These are phyloP conservation scores for Aspergillus ellipticus DNA, from an alignment of 495 filamentous ascomycete genomes.

Conservation along the genomic window DNA sequence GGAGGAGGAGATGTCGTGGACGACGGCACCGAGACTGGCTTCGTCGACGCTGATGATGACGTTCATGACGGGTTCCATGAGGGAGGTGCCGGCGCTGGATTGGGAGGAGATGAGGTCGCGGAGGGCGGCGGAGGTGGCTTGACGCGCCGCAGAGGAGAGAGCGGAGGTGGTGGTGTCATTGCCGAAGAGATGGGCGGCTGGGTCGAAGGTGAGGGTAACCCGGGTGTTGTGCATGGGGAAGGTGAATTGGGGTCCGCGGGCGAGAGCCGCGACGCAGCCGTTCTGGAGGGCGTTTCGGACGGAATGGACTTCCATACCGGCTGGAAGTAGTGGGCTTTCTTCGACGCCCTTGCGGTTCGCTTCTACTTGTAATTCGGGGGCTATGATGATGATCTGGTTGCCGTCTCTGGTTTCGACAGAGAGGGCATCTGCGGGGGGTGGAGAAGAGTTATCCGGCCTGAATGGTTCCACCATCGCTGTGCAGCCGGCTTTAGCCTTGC, in stretches of 20 bases:
- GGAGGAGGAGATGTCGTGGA: conserved; percentile 79
- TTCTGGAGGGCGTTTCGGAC: conserved; percentile 67
- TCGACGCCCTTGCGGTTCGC: conserved; percentile 33
- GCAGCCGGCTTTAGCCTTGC: conserved; percentile 72
- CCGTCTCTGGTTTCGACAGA: conserved; percentile 35
- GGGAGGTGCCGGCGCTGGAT: conserved; percentile 40
- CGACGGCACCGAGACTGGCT: conserved; percentile 73
- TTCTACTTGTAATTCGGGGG: conserved; percentile 40
- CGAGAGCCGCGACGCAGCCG: conserved; percentile 78
- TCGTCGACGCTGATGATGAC: conserved; percentile 83
- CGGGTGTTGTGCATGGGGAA: conserved; percentile 71
- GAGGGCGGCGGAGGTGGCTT: conserved; percentile 65
- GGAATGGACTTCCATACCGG: conserved; percentile 51
- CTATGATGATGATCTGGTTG: conserved; percentile 59
- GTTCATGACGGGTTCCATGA: conserved; percentile 93
- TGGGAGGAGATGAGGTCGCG: conserved; percentile 39
- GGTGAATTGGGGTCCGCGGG: conserved; percentile 72
- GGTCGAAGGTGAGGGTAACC: conserved; percentile 66
- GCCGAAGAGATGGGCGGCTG: conserved; percentile 60
- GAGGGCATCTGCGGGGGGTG: conserved; percentile 25
- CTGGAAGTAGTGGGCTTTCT: conserved; percentile 47
- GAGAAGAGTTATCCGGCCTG: conserved; percentile 24
- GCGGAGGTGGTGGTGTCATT: conserved; percentile 67
- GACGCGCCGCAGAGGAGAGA: conserved; percentile 70
- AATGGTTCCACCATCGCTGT: conserved; percentile 63